These are phyloP conservation scores for Athelia sp. DNA, from an alignment of 1,284 basidiomycete genomes.

Conservation along the genomic window DNA sequence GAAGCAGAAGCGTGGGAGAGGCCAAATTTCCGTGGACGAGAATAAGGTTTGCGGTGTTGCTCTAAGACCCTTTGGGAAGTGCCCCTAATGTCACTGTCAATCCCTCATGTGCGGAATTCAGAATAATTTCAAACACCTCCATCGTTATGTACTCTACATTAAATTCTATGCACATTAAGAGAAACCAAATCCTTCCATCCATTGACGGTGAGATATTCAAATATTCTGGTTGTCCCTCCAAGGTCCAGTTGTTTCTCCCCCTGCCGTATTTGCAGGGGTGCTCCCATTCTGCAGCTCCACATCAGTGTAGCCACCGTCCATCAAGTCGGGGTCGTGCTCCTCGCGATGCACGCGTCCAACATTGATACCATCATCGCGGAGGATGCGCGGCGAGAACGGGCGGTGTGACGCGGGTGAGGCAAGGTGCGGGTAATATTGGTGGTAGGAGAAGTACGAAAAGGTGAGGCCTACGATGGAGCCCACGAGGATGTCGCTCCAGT, in stretches of 20 bases:
- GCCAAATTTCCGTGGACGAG: neutral
- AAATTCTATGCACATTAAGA: no score
- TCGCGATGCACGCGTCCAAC: slow-evolving; percentile 18
- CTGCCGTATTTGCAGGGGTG: no score
- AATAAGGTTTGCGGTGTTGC: neutral
- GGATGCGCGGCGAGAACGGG: slow-evolving; percentile 71
- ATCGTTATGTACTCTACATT: no score
- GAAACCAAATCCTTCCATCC: no score
- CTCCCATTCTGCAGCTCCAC: slow-evolving; percentile 19
- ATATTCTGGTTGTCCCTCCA: slow-evolving; percentile 1
- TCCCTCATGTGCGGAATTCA: neutral
- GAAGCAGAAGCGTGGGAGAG: neutral
- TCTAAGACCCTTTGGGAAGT: no score
- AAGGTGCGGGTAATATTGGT: slow-evolving; percentile 74
- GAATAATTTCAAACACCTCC: neutral
- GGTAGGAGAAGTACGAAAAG: slow-evolving; percentile 76
- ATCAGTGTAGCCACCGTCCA: slow-evolving; percentile 12
- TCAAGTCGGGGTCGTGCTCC: slow-evolving; percentile 8
- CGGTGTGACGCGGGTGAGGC: slow-evolving; percentile 57
- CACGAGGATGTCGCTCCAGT: slow-evolving; percentile 86
- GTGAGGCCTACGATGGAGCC: slow-evolving; percentile 74
- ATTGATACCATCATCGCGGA: slow-evolving; percentile 31
- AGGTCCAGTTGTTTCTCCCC: slow-evolving; percentile 1
- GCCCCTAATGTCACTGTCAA: neutral
- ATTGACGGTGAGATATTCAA: neutral